A percentile compares a stretch with the other conserved stretches of the same genome.
These are phyloP conservation scores for Sporothrix dimorphospora DNA, from an alignment of 2,329 filamentous ascomycete genomes.

Conservation along the genomic window DNA sequence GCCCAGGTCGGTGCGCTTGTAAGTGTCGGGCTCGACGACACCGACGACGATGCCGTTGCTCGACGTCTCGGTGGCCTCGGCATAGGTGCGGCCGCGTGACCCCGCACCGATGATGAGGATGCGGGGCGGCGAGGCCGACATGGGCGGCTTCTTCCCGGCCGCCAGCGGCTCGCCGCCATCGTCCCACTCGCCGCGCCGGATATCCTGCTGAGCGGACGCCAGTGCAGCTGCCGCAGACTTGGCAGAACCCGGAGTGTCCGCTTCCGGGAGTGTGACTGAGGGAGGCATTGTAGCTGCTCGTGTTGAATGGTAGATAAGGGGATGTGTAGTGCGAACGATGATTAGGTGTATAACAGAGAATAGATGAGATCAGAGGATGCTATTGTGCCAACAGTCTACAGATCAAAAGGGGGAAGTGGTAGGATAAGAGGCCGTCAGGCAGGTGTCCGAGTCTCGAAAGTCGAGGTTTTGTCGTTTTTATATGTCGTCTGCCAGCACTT, in stretches of 20 bases:
- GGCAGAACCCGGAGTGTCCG: not conserved
- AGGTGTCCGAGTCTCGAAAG: not conserved
- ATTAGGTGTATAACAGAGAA: not conserved
- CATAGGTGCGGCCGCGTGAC: conserved; percentile 76
- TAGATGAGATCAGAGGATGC: not conserved
- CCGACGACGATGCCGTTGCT: conserved; percentile 72
- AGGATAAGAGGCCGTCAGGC: not conserved
- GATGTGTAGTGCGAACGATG: not conserved
- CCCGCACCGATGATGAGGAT: conserved; percentile 84
- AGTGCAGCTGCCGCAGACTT: not conserved
- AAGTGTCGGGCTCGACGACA: conserved; percentile 78
- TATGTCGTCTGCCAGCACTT: not conserved
- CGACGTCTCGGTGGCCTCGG: conserved; percentile 64
- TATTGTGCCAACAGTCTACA: not conserved
- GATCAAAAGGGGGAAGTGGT: not conserved
- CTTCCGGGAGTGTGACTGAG: not conserved
- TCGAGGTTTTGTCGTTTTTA: not conserved
- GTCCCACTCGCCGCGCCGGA: conserved; percentile 26
- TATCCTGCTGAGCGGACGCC: not conserved
- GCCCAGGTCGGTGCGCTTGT: conserved; percentile 74
- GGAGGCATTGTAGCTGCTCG: not conserved
- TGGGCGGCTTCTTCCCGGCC: conserved; percentile 47
- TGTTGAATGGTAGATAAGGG: not conserved
- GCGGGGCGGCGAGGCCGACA: conserved; percentile 59
- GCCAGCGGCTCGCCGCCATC: conserved; percentile 35